Base-by-base conservation (phyloP, 805 yeast genomes). In the Yamadazyma paraphyllophila region DNA sequence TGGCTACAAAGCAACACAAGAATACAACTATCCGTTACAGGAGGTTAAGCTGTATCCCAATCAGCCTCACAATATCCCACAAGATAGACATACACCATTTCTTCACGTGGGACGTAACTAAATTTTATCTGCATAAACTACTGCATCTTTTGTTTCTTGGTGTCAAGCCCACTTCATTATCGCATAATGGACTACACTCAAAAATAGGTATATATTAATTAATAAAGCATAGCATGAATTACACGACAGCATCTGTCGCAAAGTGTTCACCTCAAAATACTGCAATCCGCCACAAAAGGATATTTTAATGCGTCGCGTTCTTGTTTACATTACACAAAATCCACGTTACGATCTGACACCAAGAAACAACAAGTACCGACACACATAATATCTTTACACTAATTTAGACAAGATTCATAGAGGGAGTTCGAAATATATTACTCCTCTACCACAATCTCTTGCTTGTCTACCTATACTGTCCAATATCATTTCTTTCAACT, bases 281-380 rank as follows among this genome's bases (percentile, higher is more conserved):
- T n/a, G n/a, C n/a, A n/a, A n/a, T n/a, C n/a, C n/a, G n/a, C n/a
- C n/a, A n/a, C n/a, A n/a, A n/a, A n/a, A n/a, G n/a, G n/a, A n/a
- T n/a, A n/a, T n/a, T n/a, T n/a, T n/a, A n/a, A n/a, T 36, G 31
- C 8, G 24, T 36, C 24, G 24, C 36, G n/a, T 39, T 41, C 16
- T 34, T 33, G 33, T 29, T 17, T 42, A 20, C 25, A 31, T 43
- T 20, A 43, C 46, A 43, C 46, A 43, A 43, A 43, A 31, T 36
- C 33, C 17, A 27, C 45, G 26, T 41, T 35, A 42, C 45, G 40
- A 42, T 42, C 44, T 36, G 36, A 16, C 36, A 36, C 40, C 13
- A 15, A 20, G 25, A 42, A 42, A 29, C 31, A 29, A 29, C 31
- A 29, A 4, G 24, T 20, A 20, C 24, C 24, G 24, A 20, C 24